These are phyloP conservation scores for Flammula alnicola DNA, from an alignment of 1,284 basidiomycete genomes.

Conservation along the genomic window DNA sequence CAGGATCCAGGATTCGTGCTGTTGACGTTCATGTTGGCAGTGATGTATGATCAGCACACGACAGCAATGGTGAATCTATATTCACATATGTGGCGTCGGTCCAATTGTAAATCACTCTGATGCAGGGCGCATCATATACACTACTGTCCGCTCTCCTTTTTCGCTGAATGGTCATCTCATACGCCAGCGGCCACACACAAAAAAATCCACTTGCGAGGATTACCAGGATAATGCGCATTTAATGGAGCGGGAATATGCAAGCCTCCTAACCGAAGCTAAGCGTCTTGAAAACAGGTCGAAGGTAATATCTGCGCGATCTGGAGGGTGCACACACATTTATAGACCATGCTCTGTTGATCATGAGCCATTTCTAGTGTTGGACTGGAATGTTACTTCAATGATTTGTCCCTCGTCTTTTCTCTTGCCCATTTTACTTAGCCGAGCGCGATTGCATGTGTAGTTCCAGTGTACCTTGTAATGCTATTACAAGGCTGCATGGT, in stretches of 20 bases:
- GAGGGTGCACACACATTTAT: too few relatives aligned
- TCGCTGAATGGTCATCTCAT: conserved; percentile 43
- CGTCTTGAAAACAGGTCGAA: conserved; percentile 44
- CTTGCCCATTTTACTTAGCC: too few relatives aligned
- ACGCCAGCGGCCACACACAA: too few relatives aligned
- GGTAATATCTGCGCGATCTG: too few relatives aligned
- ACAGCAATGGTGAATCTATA: conserved; percentile 50
- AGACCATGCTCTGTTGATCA: too few relatives aligned
- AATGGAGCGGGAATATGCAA: conserved; percentile 47
- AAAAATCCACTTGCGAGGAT: conserved; percentile 11
- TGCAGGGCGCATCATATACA: conserved; percentile 47
- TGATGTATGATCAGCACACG: conserved; percentile 58
- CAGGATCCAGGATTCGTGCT: conserved; percentile 53
- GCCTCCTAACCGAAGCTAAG: conserved; percentile 50
- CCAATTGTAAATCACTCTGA: conserved; percentile 35
- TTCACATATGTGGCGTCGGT: conserved; percentile 42
- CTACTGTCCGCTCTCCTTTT: conserved; percentile 49
- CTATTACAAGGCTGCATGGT: too few relatives aligned
- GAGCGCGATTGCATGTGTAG: too few relatives aligned
- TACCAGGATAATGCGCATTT: conserved; percentile 17
- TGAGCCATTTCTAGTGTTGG: too few relatives aligned
- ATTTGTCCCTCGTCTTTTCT: too few relatives aligned
- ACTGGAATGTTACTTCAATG: too few relatives aligned
- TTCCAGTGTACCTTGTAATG: too few relatives aligned
- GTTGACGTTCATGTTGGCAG: conserved; percentile 50